Conservation (phyloP, 768 basidiomycete species). For the Pleurotus sapidus region DNA sequence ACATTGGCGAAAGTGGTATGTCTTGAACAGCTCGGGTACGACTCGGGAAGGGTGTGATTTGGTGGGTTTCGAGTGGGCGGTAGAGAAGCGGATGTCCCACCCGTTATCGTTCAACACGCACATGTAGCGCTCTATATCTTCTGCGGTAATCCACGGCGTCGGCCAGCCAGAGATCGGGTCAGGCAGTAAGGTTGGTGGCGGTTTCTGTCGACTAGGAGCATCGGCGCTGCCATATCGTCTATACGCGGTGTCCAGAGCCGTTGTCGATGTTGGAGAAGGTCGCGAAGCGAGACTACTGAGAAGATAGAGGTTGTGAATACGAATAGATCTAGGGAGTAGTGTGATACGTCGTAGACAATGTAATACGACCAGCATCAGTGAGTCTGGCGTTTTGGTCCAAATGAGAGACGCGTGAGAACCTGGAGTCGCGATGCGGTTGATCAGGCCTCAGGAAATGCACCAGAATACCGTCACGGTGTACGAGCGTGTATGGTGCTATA, state of each 20-base stretch:
- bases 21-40: slow-evolving; percentile 1
- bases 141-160: slow-evolving; percentile 1
- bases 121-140: neutral
- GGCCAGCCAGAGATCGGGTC: neutral
- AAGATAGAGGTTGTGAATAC: too few relatives aligned
- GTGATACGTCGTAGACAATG: too few relatives aligned
- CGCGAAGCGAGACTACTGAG: too few relatives aligned
- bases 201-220: neutral
- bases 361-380: too few relatives aligned
- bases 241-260: too few relatives aligned
- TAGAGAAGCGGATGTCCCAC: slow-evolving; percentile 1
- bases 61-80: neutral
- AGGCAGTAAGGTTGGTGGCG: neutral
- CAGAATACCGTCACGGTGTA: neutral
- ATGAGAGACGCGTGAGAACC: too few relatives aligned
- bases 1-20: neutral
- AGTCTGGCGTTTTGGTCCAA: too few relatives aligned
- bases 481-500: neutral
- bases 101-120: neutral
- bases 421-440: neutral
- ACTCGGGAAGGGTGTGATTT: neutral
- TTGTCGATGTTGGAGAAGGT: too few relatives aligned
- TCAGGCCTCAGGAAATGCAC: too few relatives aligned
- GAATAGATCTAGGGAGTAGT: too few relatives aligned
- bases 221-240: too few relatives aligned